Percentiles rank a stretch among this genome's conserved stretches.
Evolutionary conservation across 179 eudicot genomes (phyloP).

Genomic region (Heliamphora pulchella): DNA sequence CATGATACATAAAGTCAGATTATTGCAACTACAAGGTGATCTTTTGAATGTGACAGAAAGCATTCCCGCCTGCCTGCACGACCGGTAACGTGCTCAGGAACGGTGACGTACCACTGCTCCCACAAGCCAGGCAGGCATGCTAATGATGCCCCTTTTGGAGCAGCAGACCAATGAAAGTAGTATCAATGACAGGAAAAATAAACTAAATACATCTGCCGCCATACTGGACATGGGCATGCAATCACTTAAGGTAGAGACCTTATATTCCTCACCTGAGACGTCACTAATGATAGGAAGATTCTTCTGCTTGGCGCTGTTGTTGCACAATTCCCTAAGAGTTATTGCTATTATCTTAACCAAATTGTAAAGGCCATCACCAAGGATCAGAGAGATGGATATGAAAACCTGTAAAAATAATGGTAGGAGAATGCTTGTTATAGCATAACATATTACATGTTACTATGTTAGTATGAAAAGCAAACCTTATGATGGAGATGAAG

Average conservation of each 20-base stretch:
- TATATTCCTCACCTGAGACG: conserved; percentile 35
- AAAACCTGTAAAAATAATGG: conserved; percentile 54
- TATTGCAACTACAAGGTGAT: neutral
- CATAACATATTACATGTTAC: neutral
- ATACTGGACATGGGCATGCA: neutral
- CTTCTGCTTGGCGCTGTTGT: conserved; percentile 43
- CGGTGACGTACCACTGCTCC: neutral
- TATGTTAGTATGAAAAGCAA: neutral
- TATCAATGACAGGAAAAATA: neutral
- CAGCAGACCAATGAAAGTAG: conserved; percentile 4
- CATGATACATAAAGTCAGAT: neutral
- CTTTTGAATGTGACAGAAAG: neutral
- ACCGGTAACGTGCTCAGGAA: neutral
- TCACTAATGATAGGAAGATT: conserved; percentile 56
- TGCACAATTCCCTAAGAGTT: conserved; percentile 53
- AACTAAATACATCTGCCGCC: neutral
- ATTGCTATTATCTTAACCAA: conserved; percentile 66
- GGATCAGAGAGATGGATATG: conserved; percentile 80
- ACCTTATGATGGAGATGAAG: neutral
- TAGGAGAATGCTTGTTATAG: neutral
- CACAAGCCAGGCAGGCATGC: neutral
- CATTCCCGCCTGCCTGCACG: neutral
- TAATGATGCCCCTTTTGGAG: neutral
- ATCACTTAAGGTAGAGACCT: neutral
- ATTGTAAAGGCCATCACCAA: conserved; percentile 96